Percentiles rank a stretch among this genome's conserved stretches.
phyloP scores from a whole-genome alignment of 192 early-diverging fungal species.

The Coemansia sp. region DNA sequence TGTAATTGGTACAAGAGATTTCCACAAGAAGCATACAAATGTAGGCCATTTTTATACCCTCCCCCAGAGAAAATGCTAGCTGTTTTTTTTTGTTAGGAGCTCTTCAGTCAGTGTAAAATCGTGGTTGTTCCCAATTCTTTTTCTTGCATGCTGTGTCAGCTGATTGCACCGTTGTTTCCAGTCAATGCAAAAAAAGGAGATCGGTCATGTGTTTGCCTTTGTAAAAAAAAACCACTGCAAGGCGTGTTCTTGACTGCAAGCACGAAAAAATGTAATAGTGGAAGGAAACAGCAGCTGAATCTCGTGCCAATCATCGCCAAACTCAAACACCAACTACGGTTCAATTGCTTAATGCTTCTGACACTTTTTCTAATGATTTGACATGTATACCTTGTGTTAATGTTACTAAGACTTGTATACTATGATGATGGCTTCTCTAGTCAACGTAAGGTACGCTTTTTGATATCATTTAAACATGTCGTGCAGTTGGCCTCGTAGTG shows the following conservation, averaged over 20 bases:
- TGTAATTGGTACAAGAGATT: not conserved
- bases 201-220: not conserved
- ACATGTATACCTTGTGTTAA: not conserved
- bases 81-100: not conserved
- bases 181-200: not conserved
- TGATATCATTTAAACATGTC: not conserved
- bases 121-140: not conserved
- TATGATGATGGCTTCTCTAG: not conserved
- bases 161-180: not conserved
- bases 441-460: not conserved
- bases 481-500: not conserved
- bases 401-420: not conserved
- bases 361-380: not conserved
- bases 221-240: not conserved
- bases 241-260: no score
- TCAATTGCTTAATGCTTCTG: not conserved
- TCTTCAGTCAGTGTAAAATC: not conserved
- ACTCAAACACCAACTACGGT: not conserved
- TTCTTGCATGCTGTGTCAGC: not conserved
- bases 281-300: not conserved
- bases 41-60: not conserved
- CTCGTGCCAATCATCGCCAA: not conserved
- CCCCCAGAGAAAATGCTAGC: not conserved
- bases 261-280: no score
- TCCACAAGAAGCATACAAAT: not conserved